phyloP scores from a whole-genome alignment of 768 basidiomycete genomes.

The Chlorophyllum brunneum region DNA sequence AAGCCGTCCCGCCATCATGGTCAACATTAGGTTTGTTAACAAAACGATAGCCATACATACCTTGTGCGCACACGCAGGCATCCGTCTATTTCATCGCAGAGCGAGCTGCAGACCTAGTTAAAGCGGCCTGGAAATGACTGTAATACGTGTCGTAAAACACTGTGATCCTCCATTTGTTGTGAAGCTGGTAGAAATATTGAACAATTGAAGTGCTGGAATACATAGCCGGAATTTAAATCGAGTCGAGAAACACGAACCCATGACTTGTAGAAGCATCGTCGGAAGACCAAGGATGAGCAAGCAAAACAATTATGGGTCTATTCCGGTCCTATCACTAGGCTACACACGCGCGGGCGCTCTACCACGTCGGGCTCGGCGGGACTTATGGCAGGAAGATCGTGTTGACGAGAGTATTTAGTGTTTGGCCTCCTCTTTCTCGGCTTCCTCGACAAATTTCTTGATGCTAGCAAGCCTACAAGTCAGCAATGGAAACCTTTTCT shows the following conservation, averaged over 20 bases:
- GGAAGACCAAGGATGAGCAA: background rate
- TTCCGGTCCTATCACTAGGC: conserved; percentile 7
- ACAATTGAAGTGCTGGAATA: background rate
- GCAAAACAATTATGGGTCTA: conserved; percentile 10
- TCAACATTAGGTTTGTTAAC: background rate
- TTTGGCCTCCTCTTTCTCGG: conserved; percentile 72
- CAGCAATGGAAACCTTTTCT: background rate
- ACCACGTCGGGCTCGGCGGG: background rate
- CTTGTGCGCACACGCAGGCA: conserved; percentile 1
- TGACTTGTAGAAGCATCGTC: no score
- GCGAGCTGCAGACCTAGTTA: background rate
- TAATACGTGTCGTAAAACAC: no score
- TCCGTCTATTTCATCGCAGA: conserved; percentile 2
- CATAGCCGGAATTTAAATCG: background rate
- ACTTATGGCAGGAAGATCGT: background rate
- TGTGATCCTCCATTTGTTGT: background rate
- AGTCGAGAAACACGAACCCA: background rate
- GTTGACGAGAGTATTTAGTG: conserved; percentile 28
- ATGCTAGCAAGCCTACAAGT: conserved; percentile 47
- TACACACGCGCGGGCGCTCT: background rate
- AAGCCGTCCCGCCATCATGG: conserved; percentile 12
- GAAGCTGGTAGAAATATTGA: background rate
- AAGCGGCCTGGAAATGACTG: background rate
- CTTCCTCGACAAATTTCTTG: conserved; percentile 74
- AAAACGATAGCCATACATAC: background rate